A percentile compares a stretch with the other conserved stretches of the same genome.
These are phyloP conservation scores for Candida montana DNA, from an alignment of 805 yeast species.

Conservation along the genomic window DNA sequence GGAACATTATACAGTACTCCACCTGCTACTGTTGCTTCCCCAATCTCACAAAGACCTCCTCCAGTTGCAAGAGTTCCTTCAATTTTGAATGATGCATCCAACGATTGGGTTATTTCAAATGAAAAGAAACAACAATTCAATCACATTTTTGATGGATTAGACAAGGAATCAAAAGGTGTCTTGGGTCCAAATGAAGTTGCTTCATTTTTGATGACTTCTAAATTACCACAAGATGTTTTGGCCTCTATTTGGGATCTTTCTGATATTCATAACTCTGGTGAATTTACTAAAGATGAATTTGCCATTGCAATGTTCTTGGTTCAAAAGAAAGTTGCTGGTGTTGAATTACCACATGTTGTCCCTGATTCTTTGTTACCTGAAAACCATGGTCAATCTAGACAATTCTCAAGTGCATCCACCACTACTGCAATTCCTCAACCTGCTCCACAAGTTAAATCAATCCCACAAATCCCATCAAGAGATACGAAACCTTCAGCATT, in stretches of 20 bases:
- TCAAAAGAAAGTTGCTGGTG: conserved; percentile 76
- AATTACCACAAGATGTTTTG: conserved; percentile 73
- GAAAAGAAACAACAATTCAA: conserved; percentile 76
- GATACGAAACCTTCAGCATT: conserved; percentile 45
- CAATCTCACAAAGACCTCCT: conserved; percentile 19
- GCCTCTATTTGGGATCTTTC: conserved; percentile 95
- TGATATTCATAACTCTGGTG: conserved; percentile 81
- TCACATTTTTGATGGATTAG: conserved; percentile 71
- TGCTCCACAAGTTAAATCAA: not conserved
- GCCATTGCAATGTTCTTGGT: conserved; percentile 92
- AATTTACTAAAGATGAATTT: conserved; percentile 75
- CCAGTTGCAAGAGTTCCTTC: conserved; percentile 32
- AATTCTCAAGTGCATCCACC: conserved; percentile 14
- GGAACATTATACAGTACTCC: conserved; percentile 11
- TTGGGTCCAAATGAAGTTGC: conserved; percentile 81
- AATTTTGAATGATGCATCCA: conserved; percentile 31
- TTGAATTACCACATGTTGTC: conserved; percentile 68
- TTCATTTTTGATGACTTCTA: conserved; percentile 81
- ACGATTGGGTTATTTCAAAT: conserved; percentile 64
- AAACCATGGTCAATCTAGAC: conserved; percentile 16
- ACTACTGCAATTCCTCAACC: not conserved
- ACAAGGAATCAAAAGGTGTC: conserved; percentile 54
- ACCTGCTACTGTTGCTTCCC: not conserved
- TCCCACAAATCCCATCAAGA: conserved; percentile 32
- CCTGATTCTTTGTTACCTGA: conserved; percentile 54